These are phyloP conservation scores for Boletus sp. DNA, from an alignment of 768 basidiomycete genomes.

Conservation along the genomic window DNA sequence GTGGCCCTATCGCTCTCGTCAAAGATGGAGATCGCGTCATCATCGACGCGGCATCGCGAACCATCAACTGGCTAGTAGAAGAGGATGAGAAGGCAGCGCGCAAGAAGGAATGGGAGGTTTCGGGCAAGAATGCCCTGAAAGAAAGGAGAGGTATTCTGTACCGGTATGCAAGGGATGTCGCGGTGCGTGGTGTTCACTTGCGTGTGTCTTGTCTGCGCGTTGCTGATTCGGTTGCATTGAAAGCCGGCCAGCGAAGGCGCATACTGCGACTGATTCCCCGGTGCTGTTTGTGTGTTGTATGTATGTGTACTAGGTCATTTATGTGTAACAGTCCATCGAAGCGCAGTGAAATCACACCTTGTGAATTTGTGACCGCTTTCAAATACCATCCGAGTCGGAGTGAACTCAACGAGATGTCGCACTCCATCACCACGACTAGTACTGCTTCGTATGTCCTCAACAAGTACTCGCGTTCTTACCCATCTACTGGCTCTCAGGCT, in stretches of 20 bases:
- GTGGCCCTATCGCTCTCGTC: slow-evolving; percentile 86
- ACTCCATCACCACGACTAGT: slow-evolving; percentile 49
- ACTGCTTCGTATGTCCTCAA: slow-evolving; percentile 48
- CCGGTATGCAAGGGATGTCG: slow-evolving; percentile 84
- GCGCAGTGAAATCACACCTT: neutral
- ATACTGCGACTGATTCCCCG: slow-evolving; percentile 63
- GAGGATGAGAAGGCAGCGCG: slow-evolving; percentile 64
- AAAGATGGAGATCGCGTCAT: slow-evolving; percentile 78
- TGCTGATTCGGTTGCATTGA: slow-evolving; percentile 5
- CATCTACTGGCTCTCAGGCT: slow-evolving; percentile 26
- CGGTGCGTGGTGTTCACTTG: slow-evolving; percentile 51
- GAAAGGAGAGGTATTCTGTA: slow-evolving; percentile 73
- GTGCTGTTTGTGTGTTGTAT: neutral
- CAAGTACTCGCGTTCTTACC: slow-evolving; percentile 72
- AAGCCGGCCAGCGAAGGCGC: slow-evolving; percentile 83
- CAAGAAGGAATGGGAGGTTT: slow-evolving; percentile 65
- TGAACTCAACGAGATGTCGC: slow-evolving; percentile 21
- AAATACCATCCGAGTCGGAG: neutral
- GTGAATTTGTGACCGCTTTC: neutral
- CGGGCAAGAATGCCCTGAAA: slow-evolving; percentile 60
- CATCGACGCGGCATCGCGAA: slow-evolving; percentile 64
- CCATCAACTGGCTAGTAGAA: slow-evolving; percentile 71
- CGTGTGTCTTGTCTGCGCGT: neutral
- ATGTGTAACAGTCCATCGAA: slow-evolving; percentile 7
- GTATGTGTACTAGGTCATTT: neutral